Conservation (phyloP, 2,329 filamentous ascomycete genomes). For the Xylaria sp. region DNA sequence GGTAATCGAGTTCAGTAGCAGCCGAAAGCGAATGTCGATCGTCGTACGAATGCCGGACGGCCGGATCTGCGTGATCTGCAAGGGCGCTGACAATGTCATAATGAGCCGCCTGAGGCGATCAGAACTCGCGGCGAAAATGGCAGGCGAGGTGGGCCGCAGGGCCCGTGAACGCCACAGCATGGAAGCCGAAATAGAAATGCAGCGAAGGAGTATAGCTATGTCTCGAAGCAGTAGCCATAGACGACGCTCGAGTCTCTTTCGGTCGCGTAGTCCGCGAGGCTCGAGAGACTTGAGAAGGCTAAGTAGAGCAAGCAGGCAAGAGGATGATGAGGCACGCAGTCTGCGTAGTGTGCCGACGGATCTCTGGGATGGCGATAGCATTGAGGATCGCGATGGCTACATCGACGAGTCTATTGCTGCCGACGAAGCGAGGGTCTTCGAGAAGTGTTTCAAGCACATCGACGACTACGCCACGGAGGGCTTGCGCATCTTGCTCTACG, state of each 20-base stretch:
- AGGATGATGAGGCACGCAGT: slow-evolving; percentile 5
- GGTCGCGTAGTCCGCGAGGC: slow-evolving; percentile 41
- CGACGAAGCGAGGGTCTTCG: slow-evolving; percentile 70
- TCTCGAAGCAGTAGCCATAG: slow-evolving; percentile 52
- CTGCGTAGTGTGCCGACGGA: neutral
- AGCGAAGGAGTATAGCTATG: slow-evolving; percentile 36
- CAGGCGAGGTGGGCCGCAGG: slow-evolving; percentile 66
- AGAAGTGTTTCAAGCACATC: slow-evolving; percentile 83
- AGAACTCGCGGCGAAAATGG: slow-evolving; percentile 76
- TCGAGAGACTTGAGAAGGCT: slow-evolving; percentile 39
- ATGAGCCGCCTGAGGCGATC: slow-evolving; percentile 78
- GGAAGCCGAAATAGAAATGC: slow-evolving; percentile 45
- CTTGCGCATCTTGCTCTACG: slow-evolving; percentile 82
- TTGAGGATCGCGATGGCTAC: slow-evolving; percentile 40
- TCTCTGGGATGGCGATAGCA: neutral
- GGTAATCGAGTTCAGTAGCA: slow-evolving; percentile 88
- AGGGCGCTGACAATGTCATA: slow-evolving; percentile 86
- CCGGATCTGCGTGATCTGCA: slow-evolving; percentile 82
- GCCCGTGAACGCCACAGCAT: slow-evolving; percentile 65
- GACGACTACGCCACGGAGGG: slow-evolving; percentile 89
- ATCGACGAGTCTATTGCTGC: slow-evolving; percentile 54
- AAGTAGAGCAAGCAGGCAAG: slow-evolving; percentile 8
- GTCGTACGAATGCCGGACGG: slow-evolving; percentile 83
- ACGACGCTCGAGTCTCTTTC: slow-evolving; percentile 40
- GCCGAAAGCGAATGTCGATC: slow-evolving; percentile 89